A percentile compares a stretch with the other conserved stretches of the same genome.
Conservation (phyloP, 2,329 filamentous ascomycete species). For the Plectosphaerella plurivora region DNA sequence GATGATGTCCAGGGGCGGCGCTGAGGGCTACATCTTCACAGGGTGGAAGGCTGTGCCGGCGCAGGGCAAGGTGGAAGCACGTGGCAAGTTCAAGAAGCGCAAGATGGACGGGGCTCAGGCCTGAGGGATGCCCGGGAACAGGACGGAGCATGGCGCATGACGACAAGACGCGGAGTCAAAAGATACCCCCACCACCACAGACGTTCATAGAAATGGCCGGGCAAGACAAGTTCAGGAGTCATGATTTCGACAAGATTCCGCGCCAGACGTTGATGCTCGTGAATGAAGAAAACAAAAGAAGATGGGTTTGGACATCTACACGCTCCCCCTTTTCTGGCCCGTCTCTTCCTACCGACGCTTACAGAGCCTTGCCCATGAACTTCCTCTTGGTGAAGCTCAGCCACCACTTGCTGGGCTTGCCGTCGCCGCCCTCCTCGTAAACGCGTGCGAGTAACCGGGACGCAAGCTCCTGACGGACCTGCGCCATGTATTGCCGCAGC, state of each 20-base stretch:
- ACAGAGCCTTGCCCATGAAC: slow-evolving; percentile 96
- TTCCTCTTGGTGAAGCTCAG: slow-evolving; percentile 98
- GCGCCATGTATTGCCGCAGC: slow-evolving; percentile 82
- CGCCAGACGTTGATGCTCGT: background rate
- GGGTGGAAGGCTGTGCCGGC: slow-evolving; percentile 76
- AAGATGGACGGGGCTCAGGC: slow-evolving; percentile 41
- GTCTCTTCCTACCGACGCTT: slow-evolving; percentile 17
- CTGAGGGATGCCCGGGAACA: background rate
- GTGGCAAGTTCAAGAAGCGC: slow-evolving; percentile 72
- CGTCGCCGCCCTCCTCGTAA: slow-evolving; percentile 71
- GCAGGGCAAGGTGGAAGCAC: slow-evolving; percentile 74
- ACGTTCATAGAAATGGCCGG: background rate
- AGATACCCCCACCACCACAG: background rate
- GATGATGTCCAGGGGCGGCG: slow-evolving; percentile 84
- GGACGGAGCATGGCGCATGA: background rate
- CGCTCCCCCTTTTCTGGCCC: background rate
- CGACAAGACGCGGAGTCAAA: background rate
- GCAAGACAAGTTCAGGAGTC: background rate
- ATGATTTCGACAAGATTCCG: background rate
- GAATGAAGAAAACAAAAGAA: background rate
- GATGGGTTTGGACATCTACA: no score
- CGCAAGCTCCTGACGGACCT: slow-evolving; percentile 90
- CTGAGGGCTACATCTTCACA: slow-evolving; percentile 88
- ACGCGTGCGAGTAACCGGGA: slow-evolving; percentile 77
- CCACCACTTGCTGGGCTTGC: slow-evolving; percentile 85